Evolutionary conservation across 345 rosid species (phyloP).

Genomic region (Draba incana): DNA sequence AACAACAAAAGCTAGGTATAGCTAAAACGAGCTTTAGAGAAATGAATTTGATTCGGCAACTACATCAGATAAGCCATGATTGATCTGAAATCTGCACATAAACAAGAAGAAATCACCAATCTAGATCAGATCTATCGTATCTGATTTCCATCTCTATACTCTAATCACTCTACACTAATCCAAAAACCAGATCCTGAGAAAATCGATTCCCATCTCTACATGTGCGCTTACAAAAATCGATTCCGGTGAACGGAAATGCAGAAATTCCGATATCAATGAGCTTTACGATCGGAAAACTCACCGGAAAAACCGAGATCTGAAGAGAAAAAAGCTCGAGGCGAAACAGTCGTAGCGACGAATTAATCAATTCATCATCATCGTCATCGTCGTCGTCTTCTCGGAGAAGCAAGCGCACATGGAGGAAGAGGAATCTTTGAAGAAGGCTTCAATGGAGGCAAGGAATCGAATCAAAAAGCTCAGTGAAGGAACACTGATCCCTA

Average conservation of each 20-base stretch:
- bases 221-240: not conserved
- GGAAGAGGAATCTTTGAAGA: slow-evolving; percentile 17
- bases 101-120: not conserved
- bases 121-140: slow-evolving; percentile 28
- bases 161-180: slow-evolving; percentile 16
- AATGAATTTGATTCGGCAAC: slow-evolving; percentile 35
- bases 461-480: slow-evolving; percentile 23
- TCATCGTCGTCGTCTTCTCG: slow-evolving; percentile 13
- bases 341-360: slow-evolving; percentile 8
- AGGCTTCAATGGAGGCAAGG: slow-evolving; percentile 31
- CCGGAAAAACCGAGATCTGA: slow-evolving; percentile 35
- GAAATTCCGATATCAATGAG: slow-evolving; percentile 13
- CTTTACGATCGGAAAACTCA: slow-evolving; percentile 26
- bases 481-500: slow-evolving; percentile 36
- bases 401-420: slow-evolving; percentile 23
- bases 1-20: slow-evolving; percentile 5
- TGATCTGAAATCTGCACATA: slow-evolving; percentile 20
- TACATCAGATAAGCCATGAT: slow-evolving; percentile 44
- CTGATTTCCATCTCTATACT: not conserved
- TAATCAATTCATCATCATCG: slow-evolving; percentile 11
- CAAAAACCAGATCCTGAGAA: slow-evolving; percentile 20
- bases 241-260: not conserved
- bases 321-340: slow-evolving; percentile 1
- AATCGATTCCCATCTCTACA: not conserved
- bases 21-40: slow-evolving; percentile 18